Base-by-base conservation (phyloP, 805 yeast species). In the Debaryomyces maramus region DNA sequence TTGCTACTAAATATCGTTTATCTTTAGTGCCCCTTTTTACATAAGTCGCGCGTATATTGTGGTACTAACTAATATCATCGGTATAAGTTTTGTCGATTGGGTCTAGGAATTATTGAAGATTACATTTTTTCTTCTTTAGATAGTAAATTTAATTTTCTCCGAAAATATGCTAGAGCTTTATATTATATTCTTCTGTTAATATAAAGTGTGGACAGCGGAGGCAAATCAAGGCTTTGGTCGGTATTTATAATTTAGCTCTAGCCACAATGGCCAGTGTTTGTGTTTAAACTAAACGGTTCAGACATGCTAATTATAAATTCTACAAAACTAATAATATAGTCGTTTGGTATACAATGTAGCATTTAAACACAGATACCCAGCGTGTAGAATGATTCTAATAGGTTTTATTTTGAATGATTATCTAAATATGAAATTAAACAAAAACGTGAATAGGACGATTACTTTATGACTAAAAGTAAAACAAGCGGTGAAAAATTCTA, bases 121-220 rank as follows among this genome's bases (percentile, higher is more conserved):
- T 29, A 40, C 40, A 35, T 40, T 24, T 32, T 38, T 50, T 43
- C 32, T 44, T 45, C 50, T 40, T 44, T 37, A 41, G 63, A 62
- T 60, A 60, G 62, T 53, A 49, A 43, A 35, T 46, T 43, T 47
- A 41, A 34, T 44, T 42, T 26, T 31, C 71, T 64, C 67, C 68
- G 68, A 60, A 50, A 40, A 44, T 49, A 47, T 51, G 70, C 55
- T 69, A 69, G 74, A 69, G 72, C 74, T 68, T 62, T 52, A 49
- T 55, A 55, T 47, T 50, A 48, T 22, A 22, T 39, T 50, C 46
- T 40, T 40, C 54, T 38, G 46, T 60, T 56, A 59, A 46, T 60
- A 48, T 51, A 51, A 57, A 65, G 74, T 69, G 73, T 69, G 74
- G 74, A 69, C 73, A 68, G 63, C 70, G 72, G 73, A 69, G 74